A percentile compares a stretch with the other conserved stretches of the same genome.
phyloP scores from a whole-genome alignment of 2,329 filamentous ascomycete genomes.

The Aspergillus sergii region DNA sequence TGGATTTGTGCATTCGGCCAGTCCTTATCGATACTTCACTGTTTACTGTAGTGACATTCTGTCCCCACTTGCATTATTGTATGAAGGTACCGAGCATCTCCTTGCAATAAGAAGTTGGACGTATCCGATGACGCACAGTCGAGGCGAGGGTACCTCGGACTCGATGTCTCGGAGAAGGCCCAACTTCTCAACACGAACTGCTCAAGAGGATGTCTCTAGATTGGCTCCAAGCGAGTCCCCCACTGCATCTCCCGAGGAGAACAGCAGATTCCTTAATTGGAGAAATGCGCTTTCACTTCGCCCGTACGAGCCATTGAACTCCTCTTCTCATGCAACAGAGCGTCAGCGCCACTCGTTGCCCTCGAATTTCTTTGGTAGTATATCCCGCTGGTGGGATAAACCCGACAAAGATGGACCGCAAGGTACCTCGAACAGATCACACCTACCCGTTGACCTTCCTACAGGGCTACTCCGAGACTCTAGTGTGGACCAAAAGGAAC shows the following conservation, averaged over 20 bases:
- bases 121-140: conserved; percentile 27
- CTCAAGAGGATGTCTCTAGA: conserved; percentile 40
- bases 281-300: conserved; percentile 22
- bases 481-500: conserved; percentile 36
- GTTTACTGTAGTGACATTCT: background rate
- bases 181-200: conserved; percentile 42
- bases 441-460: conserved; percentile 17
- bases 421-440: conserved; percentile 5
- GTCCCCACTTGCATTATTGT: background rate
- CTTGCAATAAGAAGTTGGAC: conserved; percentile 8
- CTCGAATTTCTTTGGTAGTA: conserved; percentile 24
- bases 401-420: conserved; percentile 13
- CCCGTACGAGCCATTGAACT: conserved; percentile 28
- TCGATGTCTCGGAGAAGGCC: conserved; percentile 39
- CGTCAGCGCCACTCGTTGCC: conserved; percentile 23
- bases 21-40: background rate
- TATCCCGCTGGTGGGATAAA: conserved; percentile 31
- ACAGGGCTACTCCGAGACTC: conserved; percentile 29
- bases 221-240: conserved; percentile 36
- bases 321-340: conserved; percentile 19
- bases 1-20: background rate
- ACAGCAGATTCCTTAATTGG: conserved; percentile 26
- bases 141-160: conserved; percentile 22
- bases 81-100: conserved; percentile 5
- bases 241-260: conserved; percentile 24